Conservation (phyloP, 305 asterid genomes). For the Fraxinus nigra region DNA sequence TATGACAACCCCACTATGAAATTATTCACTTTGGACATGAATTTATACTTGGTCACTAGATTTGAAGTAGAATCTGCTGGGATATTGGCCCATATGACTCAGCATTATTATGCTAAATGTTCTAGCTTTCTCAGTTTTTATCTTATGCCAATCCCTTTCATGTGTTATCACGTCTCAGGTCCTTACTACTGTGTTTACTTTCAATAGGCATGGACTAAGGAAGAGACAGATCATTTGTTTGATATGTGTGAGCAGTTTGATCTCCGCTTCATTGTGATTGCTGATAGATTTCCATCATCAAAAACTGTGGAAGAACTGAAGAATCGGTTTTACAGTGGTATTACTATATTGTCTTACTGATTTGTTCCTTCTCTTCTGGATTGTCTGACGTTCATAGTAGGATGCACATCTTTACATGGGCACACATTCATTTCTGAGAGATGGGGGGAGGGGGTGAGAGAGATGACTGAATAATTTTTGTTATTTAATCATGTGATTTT, state of each 20-base stretch:
- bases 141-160: conserved; percentile 23
- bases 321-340: conserved; percentile 87
- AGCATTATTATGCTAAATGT: conserved; percentile 7
- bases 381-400: not conserved
- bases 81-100: not conserved
- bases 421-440: conserved; percentile 1
- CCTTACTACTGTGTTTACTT: conserved; percentile 20
- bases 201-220: conserved; percentile 86
- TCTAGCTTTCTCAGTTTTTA: conserved; percentile 6
- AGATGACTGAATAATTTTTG: conserved; percentile 7
- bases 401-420: not conserved
- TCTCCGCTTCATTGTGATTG: conserved; percentile 83
- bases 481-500: conserved; percentile 15
- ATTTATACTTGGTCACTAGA: not conserved
- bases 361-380: conserved; percentile 8
- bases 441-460: not conserved
- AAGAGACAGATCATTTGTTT: conserved; percentile 87
- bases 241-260: conserved; percentile 86
- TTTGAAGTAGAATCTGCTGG: not conserved
- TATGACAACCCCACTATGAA: not conserved
- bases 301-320: conserved; percentile 89
- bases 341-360: conserved; percentile 10
- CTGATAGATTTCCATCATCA: conserved; percentile 82
- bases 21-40: not conserved
- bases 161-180: conserved; percentile 17